phyloP scores from a whole-genome alignment of 305 asterid genomes.

The Salvia sclarea region DNA sequence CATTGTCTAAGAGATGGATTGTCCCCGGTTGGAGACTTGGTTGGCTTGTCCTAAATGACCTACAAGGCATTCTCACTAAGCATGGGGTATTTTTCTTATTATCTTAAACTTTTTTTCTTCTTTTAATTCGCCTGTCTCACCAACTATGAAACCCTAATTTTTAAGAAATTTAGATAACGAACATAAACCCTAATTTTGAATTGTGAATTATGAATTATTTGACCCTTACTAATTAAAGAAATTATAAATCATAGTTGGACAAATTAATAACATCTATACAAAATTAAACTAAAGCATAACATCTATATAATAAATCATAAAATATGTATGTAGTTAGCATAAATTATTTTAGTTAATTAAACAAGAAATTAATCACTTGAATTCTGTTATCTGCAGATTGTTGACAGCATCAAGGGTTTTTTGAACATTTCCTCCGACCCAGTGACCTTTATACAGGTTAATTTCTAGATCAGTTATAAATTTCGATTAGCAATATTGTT shows the following conservation, averaged over 20 bases:
- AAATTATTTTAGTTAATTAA: background rate
- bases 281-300: background rate
- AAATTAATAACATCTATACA: no score
- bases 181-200: no score
- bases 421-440: conserved; percentile 69
- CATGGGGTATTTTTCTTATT: conserved; percentile 55
- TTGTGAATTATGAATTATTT: no score
- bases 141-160: no score
- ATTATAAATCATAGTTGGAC: no score
- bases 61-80: conserved; percentile 56
- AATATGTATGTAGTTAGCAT: no score
- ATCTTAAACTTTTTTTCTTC: background rate
- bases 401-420: conserved; percentile 61
- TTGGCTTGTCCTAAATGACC: conserved; percentile 78
- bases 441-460: conserved; percentile 71
- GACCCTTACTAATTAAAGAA: no score
- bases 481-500: no score
- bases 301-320: no score
- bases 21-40: conserved; percentile 94
- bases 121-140: no score
- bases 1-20: conserved; percentile 86
- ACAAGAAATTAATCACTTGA: background rate
- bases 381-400: conserved; percentile 47
- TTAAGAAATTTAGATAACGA: no score
- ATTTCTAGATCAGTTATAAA: no score